Base-by-base conservation (phyloP, 1,284 basidiomycete species). In the Pyrrhoderma lamaoense region DNA sequence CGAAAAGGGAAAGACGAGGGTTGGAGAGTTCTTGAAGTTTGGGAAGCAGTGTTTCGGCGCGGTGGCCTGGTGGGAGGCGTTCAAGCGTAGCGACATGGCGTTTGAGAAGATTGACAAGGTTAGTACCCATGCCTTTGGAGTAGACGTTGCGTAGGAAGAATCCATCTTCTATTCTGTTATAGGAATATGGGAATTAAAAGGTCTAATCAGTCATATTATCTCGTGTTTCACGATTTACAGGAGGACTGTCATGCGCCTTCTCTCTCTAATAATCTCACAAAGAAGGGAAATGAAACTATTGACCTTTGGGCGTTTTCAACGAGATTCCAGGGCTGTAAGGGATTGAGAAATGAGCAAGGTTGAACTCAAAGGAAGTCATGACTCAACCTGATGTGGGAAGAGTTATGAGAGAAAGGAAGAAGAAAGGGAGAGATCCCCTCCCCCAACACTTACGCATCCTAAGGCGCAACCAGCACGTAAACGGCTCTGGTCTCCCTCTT, bases 51-150 rank as follows among this genome's bases (percentile, higher is more conserved):
- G 75, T 66, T 37, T 79, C 68, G 40, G 82, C 70, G 40, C 66
- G 63, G 40, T 76, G 75, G 22, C 76, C 70, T 31, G 27, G 27
- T 40, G 80, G 74, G 57, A 79, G 73, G 52, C 70, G 63, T 25
- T 69, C 62, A 18, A 89, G 65, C 0, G 71, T 56, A 21, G 75
- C 67, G 25, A 73, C 64, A 58, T 94, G 82, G n/a, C 73, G 70
- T 58, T 71, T 76, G 57, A 93, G 67, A 36, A 94, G 67, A 23
- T 74, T 75, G 44, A 79, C 68, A 8, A 96, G 74, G 63, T 95
- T 96, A 54, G 71, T 68, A 3, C 81, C 92, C 83, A 97, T 85
- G 31, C 82, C 87, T 60, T 77, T 80, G 5, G 90, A 89, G 67
- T 96, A 97, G 50, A 93, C 65, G 37, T 81, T 71, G 36, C 77